These are phyloP conservation scores for Suillus americanus DNA, from an alignment of 768 basidiomycete genomes.

Conservation along the genomic window DNA sequence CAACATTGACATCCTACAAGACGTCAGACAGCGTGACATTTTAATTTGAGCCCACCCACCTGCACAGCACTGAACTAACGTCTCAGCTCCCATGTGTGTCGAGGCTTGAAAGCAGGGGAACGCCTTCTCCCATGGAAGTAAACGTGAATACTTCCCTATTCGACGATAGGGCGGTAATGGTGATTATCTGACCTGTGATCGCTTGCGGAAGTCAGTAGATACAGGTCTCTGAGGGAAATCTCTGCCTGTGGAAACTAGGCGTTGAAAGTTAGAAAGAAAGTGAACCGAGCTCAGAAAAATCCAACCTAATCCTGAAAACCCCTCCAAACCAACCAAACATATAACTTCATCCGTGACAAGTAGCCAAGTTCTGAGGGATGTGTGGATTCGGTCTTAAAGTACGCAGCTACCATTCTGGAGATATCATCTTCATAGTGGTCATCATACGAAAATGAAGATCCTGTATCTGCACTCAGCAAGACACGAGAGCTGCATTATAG, in stretches of 20 bases:
- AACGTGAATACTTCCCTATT: constrained; percentile 72
- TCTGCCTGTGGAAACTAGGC: neutral
- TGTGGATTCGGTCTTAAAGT: too few relatives aligned
- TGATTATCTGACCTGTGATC: constrained; percentile 64
- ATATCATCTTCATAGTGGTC: too few relatives aligned
- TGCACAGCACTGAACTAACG: constrained; percentile 84
- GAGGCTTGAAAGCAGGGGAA: constrained; percentile 57
- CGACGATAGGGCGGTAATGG: constrained; percentile 78
- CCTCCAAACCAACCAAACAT: constrained; percentile 45
- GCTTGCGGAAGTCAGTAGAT: constrained; percentile 84
- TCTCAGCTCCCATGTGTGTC: constrained; percentile 86
- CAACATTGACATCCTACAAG: constrained; percentile 80
- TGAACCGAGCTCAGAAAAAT: constrained; percentile 2
- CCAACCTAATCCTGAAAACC: constrained; percentile 71
- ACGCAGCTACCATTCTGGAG: too few relatives aligned
- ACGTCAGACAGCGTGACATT: constrained; percentile 1
- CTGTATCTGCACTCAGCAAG: too few relatives aligned
- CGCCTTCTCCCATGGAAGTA: constrained; percentile 34
- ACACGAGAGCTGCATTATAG: too few relatives aligned
- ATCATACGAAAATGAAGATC: too few relatives aligned
- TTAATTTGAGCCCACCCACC: constrained; percentile 37
- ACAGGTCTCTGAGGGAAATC: constrained; percentile 15
- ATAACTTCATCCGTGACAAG: constrained; percentile 83
- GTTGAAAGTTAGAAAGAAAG: constrained; percentile 2
- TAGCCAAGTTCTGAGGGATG: constrained; percentile 71